Percentiles rank a stretch among this genome's conserved stretches.
phyloP scores from a whole-genome alignment of 805 yeast genomes.

The Hanseniaspora vineae region DNA sequence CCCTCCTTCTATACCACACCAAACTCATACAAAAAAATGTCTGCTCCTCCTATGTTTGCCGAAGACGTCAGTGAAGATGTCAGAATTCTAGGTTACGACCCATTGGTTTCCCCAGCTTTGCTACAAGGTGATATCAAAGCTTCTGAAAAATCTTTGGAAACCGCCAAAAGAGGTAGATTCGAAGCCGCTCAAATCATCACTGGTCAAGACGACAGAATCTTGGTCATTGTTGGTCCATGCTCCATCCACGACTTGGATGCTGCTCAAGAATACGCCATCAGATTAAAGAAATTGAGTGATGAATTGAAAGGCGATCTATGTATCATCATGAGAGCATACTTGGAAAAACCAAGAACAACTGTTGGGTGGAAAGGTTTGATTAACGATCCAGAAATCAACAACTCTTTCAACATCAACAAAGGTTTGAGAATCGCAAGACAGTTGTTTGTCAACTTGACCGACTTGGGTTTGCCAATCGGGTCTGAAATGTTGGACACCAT shows the following conservation, averaged over 20 bases:
- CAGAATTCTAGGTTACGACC: constrained; percentile 82
- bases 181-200: constrained; percentile 64
- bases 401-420: constrained; percentile 86
- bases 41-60: background rate
- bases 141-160: constrained; percentile 36
- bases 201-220: constrained; percentile 68
- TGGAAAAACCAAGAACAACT: constrained; percentile 97
- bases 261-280: constrained; percentile 75
- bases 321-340: constrained; percentile 91
- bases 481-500: constrained; percentile 97
- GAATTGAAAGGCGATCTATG: constrained; percentile 66
- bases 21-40: background rate
- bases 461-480: constrained; percentile 78
- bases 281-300: constrained; percentile 52
- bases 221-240: constrained; percentile 93
- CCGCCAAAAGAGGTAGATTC: constrained; percentile 66
- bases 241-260: constrained; percentile 86
- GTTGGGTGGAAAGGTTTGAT: constrained; percentile 99
- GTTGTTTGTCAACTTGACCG: constrained; percentile 70
- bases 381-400: constrained; percentile 91
- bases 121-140: constrained; percentile 78
- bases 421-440: constrained; percentile 82
- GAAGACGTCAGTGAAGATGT: constrained; percentile 39
- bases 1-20: background rate
- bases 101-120: constrained; percentile 84